A percentile compares a stretch with the other conserved stretches of the same genome.
phyloP scores from a whole-genome alignment of 352 stramenopile species.

The Elongisporangium prolatum region DNA sequence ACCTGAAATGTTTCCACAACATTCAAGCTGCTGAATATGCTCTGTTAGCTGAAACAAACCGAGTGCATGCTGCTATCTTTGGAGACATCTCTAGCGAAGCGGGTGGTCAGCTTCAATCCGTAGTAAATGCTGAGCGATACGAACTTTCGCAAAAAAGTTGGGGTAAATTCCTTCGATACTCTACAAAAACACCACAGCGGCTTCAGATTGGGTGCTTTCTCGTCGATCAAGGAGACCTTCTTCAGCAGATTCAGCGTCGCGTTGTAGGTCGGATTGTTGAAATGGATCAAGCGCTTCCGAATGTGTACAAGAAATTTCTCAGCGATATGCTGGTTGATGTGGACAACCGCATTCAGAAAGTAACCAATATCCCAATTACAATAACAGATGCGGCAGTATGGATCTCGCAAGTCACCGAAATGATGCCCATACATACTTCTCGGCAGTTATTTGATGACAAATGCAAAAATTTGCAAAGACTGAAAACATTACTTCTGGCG shows the following conservation, averaged over 20 bases:
- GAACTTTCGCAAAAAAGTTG: conserved; percentile 36
- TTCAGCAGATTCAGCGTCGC: conserved; percentile 25
- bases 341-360: conserved; percentile 43
- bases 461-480: conserved; percentile 39
- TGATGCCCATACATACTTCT: conserved; percentile 46
- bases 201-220: conserved; percentile 50
- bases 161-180: conserved; percentile 31
- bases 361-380: conserved; percentile 57
- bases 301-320: conserved; percentile 49
- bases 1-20: conserved; percentile 21
- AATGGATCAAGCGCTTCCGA: conserved; percentile 40
- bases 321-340: conserved; percentile 40
- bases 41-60: background rate
- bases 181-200: conserved; percentile 15
- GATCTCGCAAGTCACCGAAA: conserved; percentile 44
- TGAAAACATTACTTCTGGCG: conserved; percentile 37
- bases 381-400: conserved; percentile 41
- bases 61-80: background rate
- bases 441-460: conserved; percentile 48
- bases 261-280: conserved; percentile 24
- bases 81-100: background rate
- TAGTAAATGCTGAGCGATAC: conserved; percentile 23
- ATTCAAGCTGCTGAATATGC: conserved; percentile 4
- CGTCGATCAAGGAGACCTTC: conserved; percentile 42
- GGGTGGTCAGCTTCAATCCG: background rate